Evolutionary conservation across 169 alveolate genomes (phyloP).

Genomic region (Plasmodium gonderi): DNA sequence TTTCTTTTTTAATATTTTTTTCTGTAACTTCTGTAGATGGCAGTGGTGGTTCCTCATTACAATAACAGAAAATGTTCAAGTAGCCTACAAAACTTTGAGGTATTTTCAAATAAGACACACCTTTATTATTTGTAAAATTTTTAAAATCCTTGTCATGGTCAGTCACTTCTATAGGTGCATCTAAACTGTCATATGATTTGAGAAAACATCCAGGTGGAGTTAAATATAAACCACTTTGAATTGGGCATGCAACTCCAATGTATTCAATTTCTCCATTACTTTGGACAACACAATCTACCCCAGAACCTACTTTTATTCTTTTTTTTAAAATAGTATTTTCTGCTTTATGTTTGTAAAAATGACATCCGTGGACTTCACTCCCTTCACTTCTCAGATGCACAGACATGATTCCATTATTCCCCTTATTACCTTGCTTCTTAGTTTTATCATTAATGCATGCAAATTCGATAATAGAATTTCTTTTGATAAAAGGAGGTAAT

Average conservation of each 20-base stretch:
- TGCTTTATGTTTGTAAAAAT: constrained; percentile 30
- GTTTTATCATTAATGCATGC: constrained; percentile 34
- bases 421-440: background rate
- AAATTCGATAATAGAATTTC: constrained; percentile 25
- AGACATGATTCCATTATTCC: constrained; percentile 64
- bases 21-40: background rate
- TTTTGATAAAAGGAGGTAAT: constrained; percentile 56
- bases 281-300: background rate
- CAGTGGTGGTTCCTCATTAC: background rate
- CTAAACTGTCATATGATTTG: background rate
- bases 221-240: constrained; percentile 5
- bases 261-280: constrained; percentile 56
- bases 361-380: constrained; percentile 29
- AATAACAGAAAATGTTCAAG: constrained; percentile 24
- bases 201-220: constrained; percentile 40
- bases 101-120: constrained; percentile 54
- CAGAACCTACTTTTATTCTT: constrained; percentile 27
- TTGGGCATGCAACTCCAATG: constrained; percentile 39
- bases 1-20: background rate
- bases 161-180: background rate
- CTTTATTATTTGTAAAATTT: constrained; percentile 36
- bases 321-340: constrained; percentile 26
- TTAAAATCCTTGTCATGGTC: constrained; percentile 2
- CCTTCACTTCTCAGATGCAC: constrained; percentile 16
- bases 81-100: constrained; percentile 27